Percentiles rank a stretch among this genome's conserved stretches.
phyloP scores from a whole-genome alignment of 139 green algal genomes.

The Micractinium conductrix region DNA sequence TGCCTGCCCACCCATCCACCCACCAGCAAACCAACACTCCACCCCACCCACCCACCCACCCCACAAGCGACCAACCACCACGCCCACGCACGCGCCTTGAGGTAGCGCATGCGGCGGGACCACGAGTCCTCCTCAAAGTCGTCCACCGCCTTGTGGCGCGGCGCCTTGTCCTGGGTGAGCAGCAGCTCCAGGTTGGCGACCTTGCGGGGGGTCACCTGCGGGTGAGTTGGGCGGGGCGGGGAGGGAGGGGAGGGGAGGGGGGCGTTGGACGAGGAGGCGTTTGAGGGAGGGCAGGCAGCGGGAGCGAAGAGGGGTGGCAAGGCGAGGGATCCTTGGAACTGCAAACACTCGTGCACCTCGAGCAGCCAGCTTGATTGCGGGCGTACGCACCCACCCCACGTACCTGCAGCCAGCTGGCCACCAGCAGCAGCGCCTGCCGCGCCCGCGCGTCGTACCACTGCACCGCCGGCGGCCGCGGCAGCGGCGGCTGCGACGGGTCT shows the following conservation, averaged over 20 bases:
- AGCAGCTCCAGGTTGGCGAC: conserved; percentile 63
- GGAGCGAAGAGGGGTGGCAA: too few relatives aligned
- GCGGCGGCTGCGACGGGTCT: not conserved
- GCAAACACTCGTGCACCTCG: too few relatives aligned
- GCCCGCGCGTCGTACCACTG: conserved; percentile 81
- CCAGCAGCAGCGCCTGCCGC: conserved; percentile 66
- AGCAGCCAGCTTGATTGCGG: too few relatives aligned
- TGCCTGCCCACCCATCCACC: too few relatives aligned
- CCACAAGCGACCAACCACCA: not conserved
- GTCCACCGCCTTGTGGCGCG: conserved; percentile 9
- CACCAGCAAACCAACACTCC: too few relatives aligned
- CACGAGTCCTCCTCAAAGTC: conserved; percentile 13
- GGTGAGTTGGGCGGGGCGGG: too few relatives aligned
- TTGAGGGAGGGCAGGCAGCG: too few relatives aligned
- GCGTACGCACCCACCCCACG: not conserved
- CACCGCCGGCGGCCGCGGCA: not conserved
- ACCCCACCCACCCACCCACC: not conserved
- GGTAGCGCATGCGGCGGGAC: conserved; percentile 45
- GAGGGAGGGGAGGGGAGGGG: not conserved
- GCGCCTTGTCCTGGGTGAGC: conserved; percentile 49
- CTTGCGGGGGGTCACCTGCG: conserved; percentile 65
- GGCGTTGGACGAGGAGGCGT: too few relatives aligned
- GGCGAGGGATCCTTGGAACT: too few relatives aligned
- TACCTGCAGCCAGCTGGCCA: conserved; percentile 74
- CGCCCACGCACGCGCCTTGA: conserved; percentile 41